Base-by-base conservation (phyloP, 176 grass and related monocot genomes). In the Oryza glaberrima region DNA sequence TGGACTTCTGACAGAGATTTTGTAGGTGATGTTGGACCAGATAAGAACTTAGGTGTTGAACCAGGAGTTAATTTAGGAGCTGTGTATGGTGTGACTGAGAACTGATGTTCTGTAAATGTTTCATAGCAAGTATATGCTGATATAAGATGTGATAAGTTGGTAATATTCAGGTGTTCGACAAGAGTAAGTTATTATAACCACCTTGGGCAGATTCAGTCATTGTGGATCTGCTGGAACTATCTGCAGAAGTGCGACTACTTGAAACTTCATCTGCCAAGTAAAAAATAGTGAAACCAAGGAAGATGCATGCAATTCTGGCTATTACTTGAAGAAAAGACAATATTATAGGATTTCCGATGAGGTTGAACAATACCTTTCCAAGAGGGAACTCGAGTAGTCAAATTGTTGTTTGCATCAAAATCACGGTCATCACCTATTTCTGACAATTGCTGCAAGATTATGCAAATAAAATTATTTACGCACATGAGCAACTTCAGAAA, bases 1-100 rank as follows among this genome's bases (percentile, higher is more conserved):
- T 84, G 80, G 45, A 61, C 68, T 70, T 91, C 88, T 17, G 89
- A 81, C 72, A 38, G 69, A 76, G 91, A 89, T 81, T 73, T 94
- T 67, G 85, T 76, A 69, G 96, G 93, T 77, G 96, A 96, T 23
- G 83, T 84, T 66, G 88, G 77, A 77, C 89, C 93, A 87, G 93
- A 94, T 22, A 89, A 82, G 40, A 92, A 84, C 83, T 83, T 96
- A n/a, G 87, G 90, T 79, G 92, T 84, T 45, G 84, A 77, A 78
- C 64, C 70, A 73, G 89, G 81, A 54, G 82, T 88, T 77, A 86
- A 35, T 70, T 73, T 69, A 65, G 85, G 58, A 74, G 84, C 77
- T 73, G 75, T 86, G 84, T 92, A 94, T 32, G 92, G 77, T 22
- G 89, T 90, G 88, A 94, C 85, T 54, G 91, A 88, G 82, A 95